A percentile compares a stretch with the other conserved stretches of the same genome.
phyloP scores from a whole-genome alignment of 257 asterid species.

The Plantago major region DNA sequence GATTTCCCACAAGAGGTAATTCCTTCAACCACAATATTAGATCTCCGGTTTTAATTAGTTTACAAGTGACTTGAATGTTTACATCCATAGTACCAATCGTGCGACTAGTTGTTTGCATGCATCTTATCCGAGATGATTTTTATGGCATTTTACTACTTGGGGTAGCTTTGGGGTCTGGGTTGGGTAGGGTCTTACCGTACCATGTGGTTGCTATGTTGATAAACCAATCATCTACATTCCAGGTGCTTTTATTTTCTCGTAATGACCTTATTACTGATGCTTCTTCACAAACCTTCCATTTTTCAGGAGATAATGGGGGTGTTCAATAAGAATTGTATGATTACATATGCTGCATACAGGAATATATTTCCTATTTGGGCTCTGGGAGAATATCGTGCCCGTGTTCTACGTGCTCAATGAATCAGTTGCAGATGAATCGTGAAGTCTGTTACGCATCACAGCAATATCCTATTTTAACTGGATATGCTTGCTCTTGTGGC shows the following conservation, averaged over 20 bases:
- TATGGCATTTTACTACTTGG: too few species aligned
- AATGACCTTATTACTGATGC: not conserved
- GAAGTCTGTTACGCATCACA: constrained; percentile 6
- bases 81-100: too few species aligned
- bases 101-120: too few species aligned
- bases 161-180: too few species aligned
- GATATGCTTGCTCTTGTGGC: not conserved
- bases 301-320: constrained; percentile 89
- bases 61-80: not conserved
- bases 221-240: not conserved
- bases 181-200: too few species aligned
- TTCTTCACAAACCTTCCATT: not conserved
- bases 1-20: constrained; percentile 93
- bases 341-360: constrained; percentile 87
- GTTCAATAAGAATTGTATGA: constrained; percentile 85
- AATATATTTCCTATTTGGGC: constrained; percentile 97
- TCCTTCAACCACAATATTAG: not conserved
- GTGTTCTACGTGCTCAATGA: constrained; percentile 45
- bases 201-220: not conserved
- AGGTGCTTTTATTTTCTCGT: not conserved
- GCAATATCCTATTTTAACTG: constrained; percentile 3
- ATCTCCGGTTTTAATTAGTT: too few species aligned
- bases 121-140: too few species aligned
- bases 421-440: constrained; percentile 11
- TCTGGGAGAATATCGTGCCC: constrained; percentile 61